Evolutionary conservation across 352 stramenopile species (phyloP).

Genomic region (Phytophthora pini): DNA sequence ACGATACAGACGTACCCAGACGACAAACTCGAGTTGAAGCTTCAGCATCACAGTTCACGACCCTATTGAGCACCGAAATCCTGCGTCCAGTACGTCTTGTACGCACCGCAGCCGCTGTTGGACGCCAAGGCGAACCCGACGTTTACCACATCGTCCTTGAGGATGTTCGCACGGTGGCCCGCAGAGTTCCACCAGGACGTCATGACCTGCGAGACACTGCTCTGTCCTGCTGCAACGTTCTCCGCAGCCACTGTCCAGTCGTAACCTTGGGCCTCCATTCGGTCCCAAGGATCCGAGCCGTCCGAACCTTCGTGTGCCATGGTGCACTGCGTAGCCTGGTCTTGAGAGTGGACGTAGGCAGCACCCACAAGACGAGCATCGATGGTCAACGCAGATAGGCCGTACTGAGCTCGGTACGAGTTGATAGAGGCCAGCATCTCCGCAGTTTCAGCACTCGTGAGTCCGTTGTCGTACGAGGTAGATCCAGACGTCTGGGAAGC

Average conservation of each 20-base stretch:
- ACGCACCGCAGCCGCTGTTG: conserved; percentile 43
- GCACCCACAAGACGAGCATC: conserved; percentile 45
- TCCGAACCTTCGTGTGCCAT: conserved; percentile 56
- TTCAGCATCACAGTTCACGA: neutral
- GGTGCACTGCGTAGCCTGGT: conserved; percentile 47
- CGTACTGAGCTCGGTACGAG: conserved; percentile 49
- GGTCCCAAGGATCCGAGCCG: conserved; percentile 45
- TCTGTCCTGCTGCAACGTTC: conserved; percentile 63
- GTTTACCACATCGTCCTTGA: conserved; percentile 47
- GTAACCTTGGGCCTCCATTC: conserved; percentile 47
- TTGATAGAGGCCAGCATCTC: conserved; percentile 64
- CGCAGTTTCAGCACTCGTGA: conserved; percentile 38
- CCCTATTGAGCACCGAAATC: conserved; percentile 43
- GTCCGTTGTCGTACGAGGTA: conserved; percentile 40
- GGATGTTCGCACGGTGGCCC: conserved; percentile 56
- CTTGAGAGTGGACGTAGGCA: conserved; percentile 49
- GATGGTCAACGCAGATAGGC: conserved; percentile 44
- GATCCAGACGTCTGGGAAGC: conserved; percentile 21
- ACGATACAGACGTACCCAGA: conserved; percentile 17
- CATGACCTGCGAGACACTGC: conserved; percentile 49
- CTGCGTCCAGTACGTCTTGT: conserved; percentile 67
- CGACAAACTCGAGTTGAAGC: conserved; percentile 8
- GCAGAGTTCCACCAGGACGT: conserved; percentile 61
- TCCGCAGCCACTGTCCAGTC: conserved; percentile 47
- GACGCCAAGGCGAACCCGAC: conserved; percentile 39